These are phyloP conservation scores for Leishmania major DNA, from an alignment of 208 protist species.

Conservation along the genomic window DNA sequence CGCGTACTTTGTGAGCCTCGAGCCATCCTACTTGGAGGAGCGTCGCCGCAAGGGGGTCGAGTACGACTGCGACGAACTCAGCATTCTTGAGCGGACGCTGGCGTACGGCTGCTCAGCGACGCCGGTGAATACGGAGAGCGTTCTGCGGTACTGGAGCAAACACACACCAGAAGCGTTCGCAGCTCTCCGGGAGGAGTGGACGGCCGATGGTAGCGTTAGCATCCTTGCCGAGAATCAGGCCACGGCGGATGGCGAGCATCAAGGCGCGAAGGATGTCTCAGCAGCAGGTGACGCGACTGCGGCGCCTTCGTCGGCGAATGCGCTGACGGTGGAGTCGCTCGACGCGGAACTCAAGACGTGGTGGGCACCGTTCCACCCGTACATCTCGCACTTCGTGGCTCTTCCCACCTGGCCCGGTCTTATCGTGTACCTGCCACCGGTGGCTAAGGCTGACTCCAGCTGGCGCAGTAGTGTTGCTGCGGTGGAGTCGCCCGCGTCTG, in stretches of 20 bases:
- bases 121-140: conserved; percentile 23
- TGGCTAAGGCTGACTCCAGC: conserved; percentile 12
- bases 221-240: background rate
- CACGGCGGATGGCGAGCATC: background rate
- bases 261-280: background rate
- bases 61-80: conserved; percentile 71
- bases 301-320: background rate
- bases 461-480: conserved; percentile 11
- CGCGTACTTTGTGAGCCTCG: conserved; percentile 75
- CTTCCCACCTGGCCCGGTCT: conserved; percentile 55
- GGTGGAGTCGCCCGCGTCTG: background rate
- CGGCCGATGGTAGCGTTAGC: conserved; percentile 3
- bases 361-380: conserved; percentile 44
- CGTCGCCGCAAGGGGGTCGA: conserved; percentile 40
- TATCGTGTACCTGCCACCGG: conserved; percentile 41
- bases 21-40: conserved; percentile 61
- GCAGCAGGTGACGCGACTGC: background rate
- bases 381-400: conserved; percentile 68
- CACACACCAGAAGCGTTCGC: conserved; percentile 21
- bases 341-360: conserved; percentile 27
- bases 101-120: conserved; percentile 73
- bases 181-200: conserved; percentile 18
- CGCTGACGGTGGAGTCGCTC: conserved; percentile 22
- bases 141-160: conserved; percentile 26
- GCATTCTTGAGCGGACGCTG: conserved; percentile 67